Conservation (phyloP, 148 eudicot genomes). For the Nyssa sinensis region DNA sequence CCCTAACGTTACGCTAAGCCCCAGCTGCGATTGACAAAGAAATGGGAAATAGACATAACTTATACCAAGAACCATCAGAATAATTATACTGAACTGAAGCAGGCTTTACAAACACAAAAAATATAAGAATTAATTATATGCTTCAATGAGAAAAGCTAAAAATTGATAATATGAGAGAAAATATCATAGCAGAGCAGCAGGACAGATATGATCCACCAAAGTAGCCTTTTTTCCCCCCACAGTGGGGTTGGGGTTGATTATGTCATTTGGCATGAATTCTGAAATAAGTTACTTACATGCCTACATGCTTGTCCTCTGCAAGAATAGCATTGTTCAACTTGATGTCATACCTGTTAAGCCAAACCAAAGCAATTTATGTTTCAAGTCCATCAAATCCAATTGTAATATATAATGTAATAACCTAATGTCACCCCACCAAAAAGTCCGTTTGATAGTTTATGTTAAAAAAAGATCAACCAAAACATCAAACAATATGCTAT, state of each 20-base stretch:
- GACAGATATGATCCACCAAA: too few species aligned
- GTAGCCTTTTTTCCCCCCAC: too few species aligned
- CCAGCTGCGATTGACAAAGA: neutral
- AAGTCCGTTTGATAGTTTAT: too few species aligned
- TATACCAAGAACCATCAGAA: neutral
- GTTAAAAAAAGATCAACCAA: neutral
- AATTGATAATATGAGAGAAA: neutral
- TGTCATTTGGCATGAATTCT: neutral
- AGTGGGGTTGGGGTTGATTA: too few species aligned
- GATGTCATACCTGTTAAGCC: slow-evolving; percentile 52
- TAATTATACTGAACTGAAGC: neutral
- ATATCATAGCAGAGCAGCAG: neutral
- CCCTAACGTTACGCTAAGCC: too few species aligned
- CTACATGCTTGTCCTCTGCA: slow-evolving; percentile 87
- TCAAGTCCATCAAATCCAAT: neutral
- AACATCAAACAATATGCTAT: neutral
- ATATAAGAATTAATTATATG: too few species aligned
- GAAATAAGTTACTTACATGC: slow-evolving; percentile 57
- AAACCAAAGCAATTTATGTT: neutral
- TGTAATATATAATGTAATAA: neutral
- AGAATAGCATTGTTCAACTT: slow-evolving; percentile 83
- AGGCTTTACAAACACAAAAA: neutral
- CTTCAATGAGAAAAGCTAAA: neutral
- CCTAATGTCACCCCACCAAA: neutral
- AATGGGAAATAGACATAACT: neutral